phyloP scores from a whole-genome alignment of 208 protist species.

The Leishmania tarentolae region DNA sequence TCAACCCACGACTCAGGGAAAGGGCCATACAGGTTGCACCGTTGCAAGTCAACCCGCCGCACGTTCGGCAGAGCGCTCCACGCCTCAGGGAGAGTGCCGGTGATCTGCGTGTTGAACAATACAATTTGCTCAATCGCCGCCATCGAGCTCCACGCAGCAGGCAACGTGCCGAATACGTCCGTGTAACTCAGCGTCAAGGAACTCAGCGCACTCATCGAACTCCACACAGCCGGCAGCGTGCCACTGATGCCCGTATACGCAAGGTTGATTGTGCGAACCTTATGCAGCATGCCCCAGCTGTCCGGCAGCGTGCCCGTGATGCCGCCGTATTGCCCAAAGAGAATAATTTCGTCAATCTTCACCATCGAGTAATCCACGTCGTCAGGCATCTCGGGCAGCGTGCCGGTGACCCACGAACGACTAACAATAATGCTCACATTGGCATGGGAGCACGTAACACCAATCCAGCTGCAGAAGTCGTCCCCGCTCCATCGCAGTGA shows the following conservation, averaged over 20 bases:
- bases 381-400: conserved; percentile 9
- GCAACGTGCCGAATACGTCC: not conserved
- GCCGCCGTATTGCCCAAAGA: not conserved
- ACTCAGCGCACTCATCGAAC: no score
- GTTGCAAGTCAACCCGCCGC: not conserved
- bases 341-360: not conserved
- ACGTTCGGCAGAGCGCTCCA: not conserved
- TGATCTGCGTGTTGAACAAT: no score
- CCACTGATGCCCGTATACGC: not conserved
- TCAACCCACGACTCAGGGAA: not conserved
- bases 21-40: not conserved
- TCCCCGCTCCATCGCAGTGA: no score
- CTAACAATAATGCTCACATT: no score
- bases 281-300: not conserved
- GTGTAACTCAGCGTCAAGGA: no score
- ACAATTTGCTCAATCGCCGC: no score
- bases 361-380: conserved; percentile 6
- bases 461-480: not conserved
- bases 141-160: no score
- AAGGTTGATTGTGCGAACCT: not conserved
- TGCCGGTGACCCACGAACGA: not conserved
- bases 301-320: conserved; percentile 5
- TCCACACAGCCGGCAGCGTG: no score
- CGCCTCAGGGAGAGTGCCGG: not conserved
- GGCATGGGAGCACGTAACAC: not conserved